Evolutionary conservation across 129 eudicot species (phyloP).

Genomic region (sunflower (Helianthus annuus)): HanXRQr2.0-SUNRISE NC_035446.2:2846015-2846514

Average conservation of each 20-base stretch:
- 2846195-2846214: background rate
- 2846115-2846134: background rate
- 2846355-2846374: background rate
- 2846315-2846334: background rate
- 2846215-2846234: background rate
- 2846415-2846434: background rate
- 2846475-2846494: background rate
- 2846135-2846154: background rate
- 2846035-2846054: conserved; percentile 1
- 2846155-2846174: background rate
- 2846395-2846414: conserved; percentile 1
- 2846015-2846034: background rate
- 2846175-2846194: background rate
- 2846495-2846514: background rate
- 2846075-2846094: background rate
- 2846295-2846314: conserved; percentile 1
- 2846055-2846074: background rate
- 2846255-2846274: background rate
- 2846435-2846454: background rate
- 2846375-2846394: background rate
- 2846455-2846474: background rate
- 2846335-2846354: background rate
- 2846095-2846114: background rate
- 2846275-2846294: background rate
- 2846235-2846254: background rate